Base-by-base conservation (phyloP, 805 yeast species). In the Yamadazyma akitaensis region DNA sequence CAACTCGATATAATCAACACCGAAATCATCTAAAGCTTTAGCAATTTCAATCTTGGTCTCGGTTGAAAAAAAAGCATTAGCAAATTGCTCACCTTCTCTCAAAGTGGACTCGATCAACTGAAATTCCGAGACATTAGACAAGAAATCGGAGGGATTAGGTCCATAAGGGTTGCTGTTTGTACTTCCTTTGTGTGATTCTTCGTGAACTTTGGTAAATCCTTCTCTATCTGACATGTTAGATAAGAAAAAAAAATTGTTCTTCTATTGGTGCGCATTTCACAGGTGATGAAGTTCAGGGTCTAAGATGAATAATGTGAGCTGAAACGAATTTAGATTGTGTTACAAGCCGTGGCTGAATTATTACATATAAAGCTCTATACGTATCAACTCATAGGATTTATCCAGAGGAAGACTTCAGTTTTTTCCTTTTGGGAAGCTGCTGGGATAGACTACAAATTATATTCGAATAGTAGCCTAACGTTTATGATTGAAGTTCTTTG, bases 1-100 rank as follows among this genome's bases (percentile, higher is more conserved):
- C 61, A 79, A 67, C 57, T 79, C 84, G 43, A 79, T 79, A 62
- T 79, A 79, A 58, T 79, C 84, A 28, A 78, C 82, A 28, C 84
- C 84, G 55, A 79, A 79, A 44, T 79, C 83, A 55, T 77, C 82
- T 53, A 79, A 63, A 39, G 83, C 83, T 62, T 75, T 79, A 51
- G 84, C 84, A 35, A 79, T 79, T 61, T 77, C 77, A 39, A 79
- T 69, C 63, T 79, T 79, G 63, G 69, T 77, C 46, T 79, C 82
- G 37, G 80, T 67, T 41, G 76, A 70, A 67, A 79, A 79, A 53
- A 79, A 79, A n/a, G 84, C 77, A 55, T 79, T 79, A 56, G 84
- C 83, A 54, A 79, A 79, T 60, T 79, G 84, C 61, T 79, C 84
- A 58, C 84, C 84, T 61, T 79, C 84, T 75, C 84, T 76, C 47